Evolutionary conservation across 176 grass and related monocot genomes (phyloP), one percentile per base, ranked within the genome.

Genomic region (Poa pratensis): DNA sequence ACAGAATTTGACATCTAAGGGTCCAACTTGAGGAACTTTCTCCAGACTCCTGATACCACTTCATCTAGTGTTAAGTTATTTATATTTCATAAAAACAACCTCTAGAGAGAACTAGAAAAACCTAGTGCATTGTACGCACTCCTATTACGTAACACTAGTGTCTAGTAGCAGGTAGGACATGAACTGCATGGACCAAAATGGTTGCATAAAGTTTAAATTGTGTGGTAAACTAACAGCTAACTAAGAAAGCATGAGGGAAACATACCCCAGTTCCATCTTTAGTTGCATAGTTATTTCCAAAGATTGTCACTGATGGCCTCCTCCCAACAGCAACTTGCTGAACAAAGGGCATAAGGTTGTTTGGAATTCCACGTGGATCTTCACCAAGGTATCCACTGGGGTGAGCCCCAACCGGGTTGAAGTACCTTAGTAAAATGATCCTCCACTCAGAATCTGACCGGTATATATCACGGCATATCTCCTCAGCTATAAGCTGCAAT

Each of bases 261-360:
- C 59, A 51, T 98, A 98, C 96, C 89, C 96, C 96, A 37, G 96
- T 98, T 50, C 96, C 96, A 83, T 98, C 96, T 75, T 94, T 92
- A 10, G 96, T 98, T 59, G 89, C 90, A 70, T 98, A 98, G 51
- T 95, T 87, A 80, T 90, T 95, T 86, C 96, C 96, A 89, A 92
- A 98, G 17, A 98, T 92, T 75, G 96, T 95, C 43, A 98, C 73
- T 55, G 93, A 89, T 12, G 89, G 39, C 65, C 96, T 95, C 81
- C 96, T 93, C 52, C 93, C 96, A 73, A 98, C 93, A 86, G 96
- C 96, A 85, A 98, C 92, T 94, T 98, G 96, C 68, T 98, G 96
- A 73, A 98, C 96, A 57, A 92, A 90, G 67, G 96, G 96, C 96
- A 98, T 98, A 61, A 98, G 93, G 83, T 98, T 98, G 87, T 95